Evolutionary conservation across 1,139 yeast species (phyloP).

Genomic region (Sugiyamaella pinicola): DNA sequence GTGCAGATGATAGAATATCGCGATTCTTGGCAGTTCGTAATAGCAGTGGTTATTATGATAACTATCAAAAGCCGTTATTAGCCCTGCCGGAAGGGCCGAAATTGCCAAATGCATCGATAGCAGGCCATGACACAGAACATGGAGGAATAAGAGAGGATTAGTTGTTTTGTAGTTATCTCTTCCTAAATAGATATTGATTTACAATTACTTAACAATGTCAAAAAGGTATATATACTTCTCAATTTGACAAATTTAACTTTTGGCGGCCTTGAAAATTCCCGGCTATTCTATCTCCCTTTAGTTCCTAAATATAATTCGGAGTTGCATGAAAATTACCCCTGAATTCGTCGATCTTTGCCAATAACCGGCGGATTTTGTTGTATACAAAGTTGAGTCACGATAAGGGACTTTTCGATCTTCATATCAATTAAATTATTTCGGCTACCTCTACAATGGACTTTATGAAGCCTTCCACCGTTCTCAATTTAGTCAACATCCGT

Average conservation of each 20-base stretch:
- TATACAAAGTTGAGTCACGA: conserved; percentile 4
- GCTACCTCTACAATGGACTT: conserved; percentile 66
- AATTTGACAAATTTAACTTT: no score
- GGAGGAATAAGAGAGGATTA: no score
- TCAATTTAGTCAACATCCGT: conserved; percentile 79
- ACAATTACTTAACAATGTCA: no score
- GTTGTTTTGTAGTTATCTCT: no score
- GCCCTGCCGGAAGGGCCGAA: background rate
- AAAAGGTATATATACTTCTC: no score
- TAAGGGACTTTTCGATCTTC: background rate
- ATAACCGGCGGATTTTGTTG: conserved; percentile 8
- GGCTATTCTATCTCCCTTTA: no score
- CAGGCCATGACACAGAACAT: no score
- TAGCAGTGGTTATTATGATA: conserved; percentile 33
- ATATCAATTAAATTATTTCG: background rate
- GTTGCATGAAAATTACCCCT: conserved; percentile 11
- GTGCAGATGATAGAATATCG: conserved; percentile 36
- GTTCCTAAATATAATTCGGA: no score
- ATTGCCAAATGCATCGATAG: no score
- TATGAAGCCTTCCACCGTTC: conserved; percentile 77
- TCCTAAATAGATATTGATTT: no score
- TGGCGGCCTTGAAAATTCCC: no score
- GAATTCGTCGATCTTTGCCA: no score
- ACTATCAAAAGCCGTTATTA: conserved; percentile 13
- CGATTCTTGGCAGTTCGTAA: conserved; percentile 39